Evolutionary conservation across 164 flowering plant species (phyloP), one percentile per base, ranked within the genome.

Genomic region (Akebia trifoliata): DNA sequence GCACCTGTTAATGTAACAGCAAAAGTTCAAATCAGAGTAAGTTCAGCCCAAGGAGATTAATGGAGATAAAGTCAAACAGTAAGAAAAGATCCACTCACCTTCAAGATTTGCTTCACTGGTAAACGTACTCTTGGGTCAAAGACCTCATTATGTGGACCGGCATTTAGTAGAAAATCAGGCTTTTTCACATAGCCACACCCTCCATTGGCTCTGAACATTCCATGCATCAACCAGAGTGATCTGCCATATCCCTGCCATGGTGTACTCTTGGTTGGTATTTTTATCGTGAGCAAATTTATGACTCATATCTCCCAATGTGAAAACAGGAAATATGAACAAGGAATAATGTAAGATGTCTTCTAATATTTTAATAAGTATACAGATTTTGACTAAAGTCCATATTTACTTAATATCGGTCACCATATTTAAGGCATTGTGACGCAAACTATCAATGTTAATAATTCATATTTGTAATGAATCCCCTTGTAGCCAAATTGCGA

Each of bases 201-300:
- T 47, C 85, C 82, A 59, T 81, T 81, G 38, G 82, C 77, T 56
- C 68, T 74, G 63, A 81, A 81, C 80, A 81, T 62, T 18, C 85
- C 86, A 12, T 81, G 86, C 85, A 81, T 81, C 70, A 81, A 49
- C 82, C 85, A 75, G 48, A 81, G 80, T 20, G 78, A 64, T 66
- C 76, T 74, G 28, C 79, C 85, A 67, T 74, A 62, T 26, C 76
- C 74, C 85, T 78, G 67, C 40, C 37, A 54, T 11, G 45, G 18
- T 31, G 7, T 40, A 61, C n/a, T 12, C 22, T 7, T 57, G 22
- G 32, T 25, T 8, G 36, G 34, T 34, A 21, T 28, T 49, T 31
- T 6, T 49, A 42, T 11, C 4, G 21, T 6, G 8, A 9, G 25
- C 30, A 29, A 48, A 17, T 14, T 12, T 56, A 28, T 21, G 28